Percentiles rank a stretch among this genome's conserved stretches.
These are phyloP conservation scores for Astrephomene gubernaculifera DNA, from an alignment of 139 green algal species.

Conservation along the genomic window DNA sequence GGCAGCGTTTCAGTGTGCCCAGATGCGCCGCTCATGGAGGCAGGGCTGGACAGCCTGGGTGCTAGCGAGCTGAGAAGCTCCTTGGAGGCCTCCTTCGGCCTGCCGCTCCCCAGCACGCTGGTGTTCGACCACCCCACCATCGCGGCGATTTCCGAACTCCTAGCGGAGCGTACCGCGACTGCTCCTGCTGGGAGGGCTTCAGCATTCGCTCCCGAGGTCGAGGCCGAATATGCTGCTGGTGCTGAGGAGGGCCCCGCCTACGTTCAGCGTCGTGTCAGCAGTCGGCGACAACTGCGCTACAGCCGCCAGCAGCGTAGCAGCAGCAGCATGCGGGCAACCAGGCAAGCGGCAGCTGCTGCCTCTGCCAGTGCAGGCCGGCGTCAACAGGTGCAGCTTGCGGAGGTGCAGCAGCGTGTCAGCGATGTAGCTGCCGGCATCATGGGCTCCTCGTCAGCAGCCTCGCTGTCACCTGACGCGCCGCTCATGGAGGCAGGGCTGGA, in stretches of 20 bases:
- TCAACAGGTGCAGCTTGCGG: too few relatives aligned
- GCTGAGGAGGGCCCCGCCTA: too few relatives aligned
- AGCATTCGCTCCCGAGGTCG: neutral
- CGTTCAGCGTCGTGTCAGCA: neutral
- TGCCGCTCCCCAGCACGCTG: constrained; percentile 57
- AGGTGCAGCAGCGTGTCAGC: neutral
- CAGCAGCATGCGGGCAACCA: neutral
- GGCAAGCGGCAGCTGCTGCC: neutral
- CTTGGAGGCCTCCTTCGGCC: constrained; percentile 63
- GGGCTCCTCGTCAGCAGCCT: constrained; percentile 38
- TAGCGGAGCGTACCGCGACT: neutral
- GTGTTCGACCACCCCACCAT: constrained; percentile 70
- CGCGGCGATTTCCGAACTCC: neutral
- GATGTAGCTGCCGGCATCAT: constrained; percentile 58
- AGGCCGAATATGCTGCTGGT: neutral
- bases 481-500: constrained; percentile 86
- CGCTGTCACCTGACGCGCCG: constrained; percentile 57
- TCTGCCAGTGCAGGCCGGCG: neutral
- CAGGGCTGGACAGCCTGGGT: constrained; percentile 82
- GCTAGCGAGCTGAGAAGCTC: constrained; percentile 86
- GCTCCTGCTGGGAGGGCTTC: neutral
- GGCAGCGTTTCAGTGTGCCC: constrained; percentile 26
- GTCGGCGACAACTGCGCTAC: neutral
- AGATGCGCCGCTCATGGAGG: constrained; percentile 65
- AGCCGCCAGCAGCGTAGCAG: neutral